Evolutionary conservation across 495 filamentous ascomycete genomes (phyloP), one percentile per base, ranked within the genome.

Genomic region (Penicillium salamii): DNA sequence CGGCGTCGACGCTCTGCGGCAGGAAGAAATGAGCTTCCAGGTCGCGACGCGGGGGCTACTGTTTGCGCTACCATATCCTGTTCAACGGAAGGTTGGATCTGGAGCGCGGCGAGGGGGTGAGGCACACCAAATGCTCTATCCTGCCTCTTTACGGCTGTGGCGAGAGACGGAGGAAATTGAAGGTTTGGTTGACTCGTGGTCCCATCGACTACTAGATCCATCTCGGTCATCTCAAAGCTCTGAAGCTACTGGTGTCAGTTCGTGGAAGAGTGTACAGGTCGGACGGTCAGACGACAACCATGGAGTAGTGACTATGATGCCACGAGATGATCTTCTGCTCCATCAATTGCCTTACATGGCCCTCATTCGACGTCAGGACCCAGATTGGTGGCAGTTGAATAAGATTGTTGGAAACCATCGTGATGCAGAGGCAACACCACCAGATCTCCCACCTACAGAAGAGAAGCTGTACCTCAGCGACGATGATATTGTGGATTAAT

Each of bases 401-500:
- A 80, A 76, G 53, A 82, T 95, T 1, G 83, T 96, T 51, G 71
- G 68, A 7, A 42, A 15, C 40, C 44, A 54, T 26, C 61, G 60
- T n/a, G 78, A 79, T 26, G 67, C 71, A 5, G 73, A 69, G 15
- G 46, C 29, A 42, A 49, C 21, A 11, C 26, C 37, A 54, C 34
- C 45, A 46, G 31, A 15, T 41, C 47, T 32, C 20, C 33, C 50
- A 28, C 49, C 57, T 31, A 56, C 75, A 15, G 68, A 74, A 35
- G 79, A 84, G 65, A 85, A 82, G 42, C 63, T 95, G 49, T 80
- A 91, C 44, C 71, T 97, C 35, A 90, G 86, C 59, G 92, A 97
- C 63, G 93, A 98, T 75, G 93, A 98, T 77, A 97, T 98, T 68
- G 90, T 91, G 67, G 92, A 97, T 70, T 82, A 86, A 33, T 61